phyloP scores from a whole-genome alignment of 208 protist genomes.

The Acanthamoeba rhysodes region DNA sequence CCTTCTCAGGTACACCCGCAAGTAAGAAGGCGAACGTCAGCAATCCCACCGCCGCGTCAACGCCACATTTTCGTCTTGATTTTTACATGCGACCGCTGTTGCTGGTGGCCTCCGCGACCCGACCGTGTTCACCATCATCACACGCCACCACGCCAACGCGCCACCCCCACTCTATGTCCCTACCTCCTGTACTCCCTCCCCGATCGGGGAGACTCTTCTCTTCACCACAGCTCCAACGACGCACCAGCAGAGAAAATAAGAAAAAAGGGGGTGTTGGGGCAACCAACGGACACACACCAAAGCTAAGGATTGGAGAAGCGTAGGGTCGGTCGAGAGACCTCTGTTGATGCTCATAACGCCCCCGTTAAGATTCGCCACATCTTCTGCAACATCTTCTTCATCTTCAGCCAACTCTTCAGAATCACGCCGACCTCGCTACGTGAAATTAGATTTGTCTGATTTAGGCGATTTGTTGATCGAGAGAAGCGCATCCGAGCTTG shows the following conservation, averaged over 20 bases:
- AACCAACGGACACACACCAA: not conserved
- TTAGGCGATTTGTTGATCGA: not conserved
- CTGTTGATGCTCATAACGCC: not conserved
- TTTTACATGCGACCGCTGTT: not conserved
- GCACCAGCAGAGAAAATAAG: no score
- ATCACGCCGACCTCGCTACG: not conserved
- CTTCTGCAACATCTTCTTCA: not conserved
- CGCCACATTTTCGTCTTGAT: no score
- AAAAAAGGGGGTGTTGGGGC: not conserved
- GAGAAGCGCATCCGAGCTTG: not conserved
- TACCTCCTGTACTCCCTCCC: no score
- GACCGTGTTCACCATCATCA: no score
- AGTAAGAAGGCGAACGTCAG: not conserved
- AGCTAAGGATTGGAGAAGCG: not conserved
- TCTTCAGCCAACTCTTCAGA: not conserved
- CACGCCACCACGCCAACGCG: no score
- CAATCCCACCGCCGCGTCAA: not conserved
- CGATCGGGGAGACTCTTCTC: no score
- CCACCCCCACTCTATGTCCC: no score
- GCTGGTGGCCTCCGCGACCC: no score
- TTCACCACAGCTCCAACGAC: no score
- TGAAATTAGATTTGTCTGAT: not conserved
- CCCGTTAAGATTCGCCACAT: not conserved
- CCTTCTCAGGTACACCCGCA: slow-evolving; percentile 69
- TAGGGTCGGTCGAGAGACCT: not conserved